Base-by-base conservation (phyloP, 2,329 filamentous ascomycete genomes). In the Colletotrichum acutatum region DNA sequence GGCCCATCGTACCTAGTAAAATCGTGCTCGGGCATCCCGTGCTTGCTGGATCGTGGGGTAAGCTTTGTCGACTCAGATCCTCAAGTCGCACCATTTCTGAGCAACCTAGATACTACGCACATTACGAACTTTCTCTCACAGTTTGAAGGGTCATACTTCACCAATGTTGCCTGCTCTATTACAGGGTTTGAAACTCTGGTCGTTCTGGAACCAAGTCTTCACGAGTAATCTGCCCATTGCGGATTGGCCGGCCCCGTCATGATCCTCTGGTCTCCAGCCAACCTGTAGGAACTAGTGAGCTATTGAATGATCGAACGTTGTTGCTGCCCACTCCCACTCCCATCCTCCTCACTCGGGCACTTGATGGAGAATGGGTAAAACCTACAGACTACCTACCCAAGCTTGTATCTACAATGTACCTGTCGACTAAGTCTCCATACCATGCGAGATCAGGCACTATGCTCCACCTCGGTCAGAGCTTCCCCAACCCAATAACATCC, bases 371-470 rank as follows among this genome's bases (percentile, higher is more conserved):
- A n/a, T 68, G 14, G 37, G 16, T 42, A 22, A 49, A 22, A 19
- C 22, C 42, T 49, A 19, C 42, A 49, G 42, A 49, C 42, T 14
- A 42, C 30, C 30, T 32, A 32, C 37, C 16, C 8, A 49, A 24
- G 6, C 54, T 52, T n/a, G 66, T 49, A 37, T 54, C 22, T 5
- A 24, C 22, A 3, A 52, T 16, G 46, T 59, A 66, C 56, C 34
- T 30, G 22, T 52, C 63, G 22, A 42, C 49, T n/a, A 59, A 30
- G n/a, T 46, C 16, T 42, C 56, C 22, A 37, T 67, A 30, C 54
- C 60, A 72, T 72, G 70, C 70, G 69, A 72, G 70, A 72, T 72
- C 66, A 72, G 54, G 70, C 70, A 72, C 66, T 19, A 37, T 69
- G 28, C 66, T 72, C 70, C 70, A 72, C 70, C 59, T 72, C 70